These are phyloP conservation scores for Strigomonas oncopelti DNA, from an alignment of 208 protist genomes.

Conservation along the genomic window DNA sequence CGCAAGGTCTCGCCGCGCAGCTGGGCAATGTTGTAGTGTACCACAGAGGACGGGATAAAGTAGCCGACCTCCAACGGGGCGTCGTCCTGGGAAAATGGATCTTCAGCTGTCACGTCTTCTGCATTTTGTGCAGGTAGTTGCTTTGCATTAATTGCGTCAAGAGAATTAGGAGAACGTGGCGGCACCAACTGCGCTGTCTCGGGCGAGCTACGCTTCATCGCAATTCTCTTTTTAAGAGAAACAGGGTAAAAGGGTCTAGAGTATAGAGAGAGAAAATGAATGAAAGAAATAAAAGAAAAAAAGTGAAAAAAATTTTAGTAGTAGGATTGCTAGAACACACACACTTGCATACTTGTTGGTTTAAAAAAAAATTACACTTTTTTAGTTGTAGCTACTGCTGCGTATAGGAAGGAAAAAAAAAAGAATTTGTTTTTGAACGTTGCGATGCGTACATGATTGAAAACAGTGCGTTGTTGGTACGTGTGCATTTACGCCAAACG, in stretches of 20 bases:
- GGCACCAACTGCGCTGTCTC: no score
- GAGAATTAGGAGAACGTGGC: no score
- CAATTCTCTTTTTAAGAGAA: background rate
- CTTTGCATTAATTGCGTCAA: background rate
- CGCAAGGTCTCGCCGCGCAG: constrained; percentile 52
- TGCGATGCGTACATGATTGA: background rate
- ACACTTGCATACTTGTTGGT: background rate
- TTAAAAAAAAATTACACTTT: no score
- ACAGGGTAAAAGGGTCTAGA: background rate
- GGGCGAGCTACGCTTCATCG: no score
- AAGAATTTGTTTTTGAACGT: background rate
- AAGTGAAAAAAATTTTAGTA: background rate
- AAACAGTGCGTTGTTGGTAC: background rate
- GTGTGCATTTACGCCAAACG: background rate
- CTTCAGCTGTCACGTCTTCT: background rate
- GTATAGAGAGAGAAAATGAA: background rate
- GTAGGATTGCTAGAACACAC: background rate
- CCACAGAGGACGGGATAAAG: constrained; percentile 14
- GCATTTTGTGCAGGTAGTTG: background rate
- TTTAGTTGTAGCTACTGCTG: no score
- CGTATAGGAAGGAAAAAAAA: constrained; percentile 13
- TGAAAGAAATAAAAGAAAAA: constrained; percentile 3
- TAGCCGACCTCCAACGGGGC: background rate
- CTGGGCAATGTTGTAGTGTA: constrained; percentile 10
- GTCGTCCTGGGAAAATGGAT: background rate